Evolutionary conservation across 768 basidiomycete species (phyloP).

Genomic region (Panaeolus cyanescens): DNA sequence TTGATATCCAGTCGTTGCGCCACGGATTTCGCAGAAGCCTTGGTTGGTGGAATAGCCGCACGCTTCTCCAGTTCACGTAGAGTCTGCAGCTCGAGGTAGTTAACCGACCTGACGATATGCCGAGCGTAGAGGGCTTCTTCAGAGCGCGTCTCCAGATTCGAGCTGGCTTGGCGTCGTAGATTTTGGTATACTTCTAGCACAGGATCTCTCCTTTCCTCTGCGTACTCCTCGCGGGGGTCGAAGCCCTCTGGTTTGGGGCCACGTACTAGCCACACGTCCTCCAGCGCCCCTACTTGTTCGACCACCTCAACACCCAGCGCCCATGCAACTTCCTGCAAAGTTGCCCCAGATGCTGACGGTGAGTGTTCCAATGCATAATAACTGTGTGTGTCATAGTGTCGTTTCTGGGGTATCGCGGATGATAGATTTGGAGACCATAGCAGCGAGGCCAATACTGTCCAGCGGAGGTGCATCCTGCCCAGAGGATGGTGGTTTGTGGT

Average conservation of each 20-base stretch:
- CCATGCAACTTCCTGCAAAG: constrained; percentile 58
- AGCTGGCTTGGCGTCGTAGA: constrained; percentile 36
- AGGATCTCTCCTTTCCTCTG: constrained; percentile 37
- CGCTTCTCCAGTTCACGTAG: constrained; percentile 70
- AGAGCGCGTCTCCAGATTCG: constrained; percentile 39
- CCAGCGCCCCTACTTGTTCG: constrained; percentile 82
- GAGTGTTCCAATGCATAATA: constrained; percentile 83
- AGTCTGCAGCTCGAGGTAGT: constrained; percentile 59
- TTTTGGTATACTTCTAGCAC: constrained; percentile 52
- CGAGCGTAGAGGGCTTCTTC: constrained; percentile 39
- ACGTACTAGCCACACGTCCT: constrained; percentile 82
- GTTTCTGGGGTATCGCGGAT: constrained; percentile 45
- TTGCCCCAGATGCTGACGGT: constrained; percentile 40
- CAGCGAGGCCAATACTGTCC: constrained; percentile 22
- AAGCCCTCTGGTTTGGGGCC: constrained; percentile 36
- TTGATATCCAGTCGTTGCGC: constrained; percentile 61
- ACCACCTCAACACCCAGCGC: constrained; percentile 81
- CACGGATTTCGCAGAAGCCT: constrained; percentile 41
- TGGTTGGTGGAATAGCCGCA: constrained; percentile 58
- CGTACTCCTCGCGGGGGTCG: constrained; percentile 29
- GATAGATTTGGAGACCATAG: constrained; percentile 12
- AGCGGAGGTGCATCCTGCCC: constrained; percentile 24
- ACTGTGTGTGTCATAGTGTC: constrained; percentile 60
- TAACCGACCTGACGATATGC: constrained; percentile 54
- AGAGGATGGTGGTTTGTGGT: constrained; percentile 16